Evolutionary conservation across 2,329 filamentous ascomycete species (phyloP), one percentile per base, ranked within the genome.

Genomic region (Monosporascus sp.): DNA sequence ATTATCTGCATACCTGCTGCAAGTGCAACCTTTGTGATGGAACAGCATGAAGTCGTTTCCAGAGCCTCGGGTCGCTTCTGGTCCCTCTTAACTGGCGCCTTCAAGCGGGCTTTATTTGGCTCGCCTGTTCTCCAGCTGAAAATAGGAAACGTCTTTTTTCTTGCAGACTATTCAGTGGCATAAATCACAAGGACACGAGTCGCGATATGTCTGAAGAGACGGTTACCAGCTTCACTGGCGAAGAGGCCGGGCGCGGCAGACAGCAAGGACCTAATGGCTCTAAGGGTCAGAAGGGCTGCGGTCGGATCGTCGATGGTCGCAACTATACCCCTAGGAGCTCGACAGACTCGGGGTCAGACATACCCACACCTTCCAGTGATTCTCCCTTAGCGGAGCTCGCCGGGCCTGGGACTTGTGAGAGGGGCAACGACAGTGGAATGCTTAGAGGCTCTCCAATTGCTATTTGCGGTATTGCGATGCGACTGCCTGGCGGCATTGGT

Each of bases 401-500:
- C 46, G 44, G 39, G 50, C 18, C 5, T n/a, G 49, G 24, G 1
- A 42, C 11, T 20, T 25, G 14, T 37, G 14, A 18, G n/a, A n/a
- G 49, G 17, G 37, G 22, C 15, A 34, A 20, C 38, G 8, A 18
- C 25, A 34, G n/a, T 22, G 37, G 24, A 2, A 11, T 14, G 6
- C 2, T 45, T 47, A 17, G 17, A 6, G 25, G 51, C 53, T 15
- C 44, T 18, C 51, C 51, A 37, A 49, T 65, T 9, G 63, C 64
- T 36, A 62, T 66, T 37, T 62, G 60, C 42, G 61, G 63, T 25
- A 51, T 63, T 53, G 59, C 53, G 38, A 18, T 61, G 22, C 60
- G 64, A 15, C 60, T 67, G 3, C 64, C 66, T 4, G 65, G 65
- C 3, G 60, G 60, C 3, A 53, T 66, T 11, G 48, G 34, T 6